Conservation (phyloP, 2,329 filamentous ascomycete genomes). For the Polychaeton citri region DNA sequence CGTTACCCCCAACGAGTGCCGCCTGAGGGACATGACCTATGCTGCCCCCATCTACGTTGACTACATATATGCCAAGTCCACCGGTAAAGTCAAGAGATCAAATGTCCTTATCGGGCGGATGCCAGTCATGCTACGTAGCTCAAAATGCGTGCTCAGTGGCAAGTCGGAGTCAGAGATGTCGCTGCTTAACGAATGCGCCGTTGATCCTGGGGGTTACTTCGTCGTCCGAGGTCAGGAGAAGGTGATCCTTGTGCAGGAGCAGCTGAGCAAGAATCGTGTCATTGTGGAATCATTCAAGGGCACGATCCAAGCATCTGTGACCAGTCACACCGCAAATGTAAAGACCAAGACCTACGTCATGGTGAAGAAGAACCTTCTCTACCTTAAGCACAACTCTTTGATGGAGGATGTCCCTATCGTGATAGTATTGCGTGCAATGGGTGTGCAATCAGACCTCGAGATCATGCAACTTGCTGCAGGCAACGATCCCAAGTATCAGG, state of each 20-base stretch:
- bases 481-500: slow-evolving; percentile 76
- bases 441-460: slow-evolving; percentile 86
- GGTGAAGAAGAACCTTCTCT: slow-evolving; percentile 83
- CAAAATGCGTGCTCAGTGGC: slow-evolving; percentile 74
- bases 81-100: slow-evolving; percentile 58
- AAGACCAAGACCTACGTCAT: slow-evolving; percentile 97
- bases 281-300: slow-evolving; percentile 96
- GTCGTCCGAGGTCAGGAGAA: slow-evolving; percentile 97
- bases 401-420: slow-evolving; percentile 92
- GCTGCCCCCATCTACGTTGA: slow-evolving; percentile 88
- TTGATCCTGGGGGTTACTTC: slow-evolving; percentile 96
- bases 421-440: slow-evolving; percentile 83
- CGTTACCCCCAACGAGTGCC: slow-evolving; percentile 89
- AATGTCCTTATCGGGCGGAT: slow-evolving; percentile 73
- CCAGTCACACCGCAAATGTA: slow-evolving; percentile 91
- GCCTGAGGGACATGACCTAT: slow-evolving; percentile 94
- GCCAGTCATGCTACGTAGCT: slow-evolving; percentile 94
- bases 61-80: slow-evolving; percentile 76
- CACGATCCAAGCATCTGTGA: slow-evolving; percentile 89
- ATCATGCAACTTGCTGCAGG: slow-evolving; percentile 86
- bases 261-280: slow-evolving; percentile 96
- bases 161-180: slow-evolving; percentile 84
- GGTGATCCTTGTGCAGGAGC: slow-evolving; percentile 95
- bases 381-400: slow-evolving; percentile 83
- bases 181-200: slow-evolving; percentile 81